phyloP scores from a whole-genome alignment of 495 filamentous ascomycete genomes.

The Podospora bellae-mahoneyi region DNA sequence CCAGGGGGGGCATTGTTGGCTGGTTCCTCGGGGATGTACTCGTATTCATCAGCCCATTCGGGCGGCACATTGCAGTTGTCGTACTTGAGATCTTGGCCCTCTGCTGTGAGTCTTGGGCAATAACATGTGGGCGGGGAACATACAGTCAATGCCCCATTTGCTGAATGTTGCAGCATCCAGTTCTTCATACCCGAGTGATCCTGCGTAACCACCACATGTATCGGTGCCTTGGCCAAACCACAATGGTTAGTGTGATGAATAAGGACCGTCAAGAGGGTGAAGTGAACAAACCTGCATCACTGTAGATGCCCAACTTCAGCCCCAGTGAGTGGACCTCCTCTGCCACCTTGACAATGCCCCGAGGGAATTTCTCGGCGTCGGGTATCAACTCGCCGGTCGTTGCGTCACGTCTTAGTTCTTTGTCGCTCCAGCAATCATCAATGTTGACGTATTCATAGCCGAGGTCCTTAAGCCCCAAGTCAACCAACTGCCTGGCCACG shows the following conservation, averaged over 20 bases:
- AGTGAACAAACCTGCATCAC: slow-evolving; percentile 45
- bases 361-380: slow-evolving; percentile 54
- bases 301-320: slow-evolving; percentile 61
- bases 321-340: slow-evolving; percentile 53
- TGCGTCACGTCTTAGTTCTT: slow-evolving; percentile 44
- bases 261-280: neutral
- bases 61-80: slow-evolving; percentile 60
- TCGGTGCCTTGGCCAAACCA: slow-evolving; percentile 20
- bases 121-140: neutral
- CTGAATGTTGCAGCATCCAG: slow-evolving; percentile 59
- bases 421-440: slow-evolving; percentile 60
- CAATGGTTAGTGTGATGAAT: neutral
- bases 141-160: slow-evolving; percentile 59
- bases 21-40: slow-evolving; percentile 21
- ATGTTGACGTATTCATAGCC: slow-evolving; percentile 51
- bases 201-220: slow-evolving; percentile 60
- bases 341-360: slow-evolving; percentile 53
- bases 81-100: slow-evolving; percentile 56
- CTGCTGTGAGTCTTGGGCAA: neutral
- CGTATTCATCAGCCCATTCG: slow-evolving; percentile 25
- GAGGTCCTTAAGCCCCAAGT: slow-evolving; percentile 53
- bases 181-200: slow-evolving; percentile 54
- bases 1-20: slow-evolving; percentile 36
- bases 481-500: slow-evolving; percentile 49
- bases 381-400: slow-evolving; percentile 48